Percentiles rank a stretch among this genome's conserved stretches.
These are phyloP conservation scores for Scedosporium boydii DNA, from an alignment of 2,329 filamentous ascomycete species.

Conservation along the genomic window DNA sequence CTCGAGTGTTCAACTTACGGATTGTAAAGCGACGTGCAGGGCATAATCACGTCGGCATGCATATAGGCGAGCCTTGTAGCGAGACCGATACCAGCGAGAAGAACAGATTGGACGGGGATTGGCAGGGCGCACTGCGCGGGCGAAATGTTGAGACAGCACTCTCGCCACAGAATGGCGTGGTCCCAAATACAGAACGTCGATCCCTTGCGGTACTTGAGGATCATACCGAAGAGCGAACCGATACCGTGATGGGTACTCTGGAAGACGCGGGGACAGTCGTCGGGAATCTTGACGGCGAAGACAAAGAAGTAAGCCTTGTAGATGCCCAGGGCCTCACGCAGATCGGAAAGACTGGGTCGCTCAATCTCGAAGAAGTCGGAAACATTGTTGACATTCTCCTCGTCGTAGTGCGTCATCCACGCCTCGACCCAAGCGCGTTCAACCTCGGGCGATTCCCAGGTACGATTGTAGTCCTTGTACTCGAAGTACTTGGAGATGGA, in stretches of 20 bases:
- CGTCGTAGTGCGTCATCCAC: slow-evolving; percentile 34
- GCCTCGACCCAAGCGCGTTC: slow-evolving; percentile 38
- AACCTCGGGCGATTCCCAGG: slow-evolving; percentile 36
- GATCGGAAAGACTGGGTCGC: slow-evolving; percentile 24
- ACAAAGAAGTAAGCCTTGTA: slow-evolving; percentile 41
- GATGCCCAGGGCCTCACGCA: slow-evolving; percentile 23
- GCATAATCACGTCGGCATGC: slow-evolving; percentile 51
- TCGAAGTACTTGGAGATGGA: slow-evolving; percentile 42
- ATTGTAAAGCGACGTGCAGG: slow-evolving; percentile 52
- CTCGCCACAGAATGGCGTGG: slow-evolving; percentile 52
- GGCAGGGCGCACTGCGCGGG: slow-evolving; percentile 38
- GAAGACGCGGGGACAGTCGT: slow-evolving; percentile 49
- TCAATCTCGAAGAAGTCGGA: slow-evolving; percentile 22
- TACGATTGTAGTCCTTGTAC: slow-evolving; percentile 38
- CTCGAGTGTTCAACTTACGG: slow-evolving; percentile 20
- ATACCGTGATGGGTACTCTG: slow-evolving; percentile 55
- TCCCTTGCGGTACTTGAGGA: slow-evolving; percentile 50
- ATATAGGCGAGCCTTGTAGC: slow-evolving; percentile 33
- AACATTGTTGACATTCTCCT: slow-evolving; percentile 24
- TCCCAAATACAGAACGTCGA: slow-evolving; percentile 56
- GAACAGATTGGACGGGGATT: slow-evolving; percentile 36
- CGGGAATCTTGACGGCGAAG: slow-evolving; percentile 47
- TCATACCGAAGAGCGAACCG: slow-evolving; percentile 49
- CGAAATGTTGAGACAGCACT: slow-evolving; percentile 39
- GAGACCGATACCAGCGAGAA: slow-evolving; percentile 36